Evolutionary conservation across 352 stramenopile genomes (phyloP).

Genomic region (Peronosclerospora sorghi): DNA sequence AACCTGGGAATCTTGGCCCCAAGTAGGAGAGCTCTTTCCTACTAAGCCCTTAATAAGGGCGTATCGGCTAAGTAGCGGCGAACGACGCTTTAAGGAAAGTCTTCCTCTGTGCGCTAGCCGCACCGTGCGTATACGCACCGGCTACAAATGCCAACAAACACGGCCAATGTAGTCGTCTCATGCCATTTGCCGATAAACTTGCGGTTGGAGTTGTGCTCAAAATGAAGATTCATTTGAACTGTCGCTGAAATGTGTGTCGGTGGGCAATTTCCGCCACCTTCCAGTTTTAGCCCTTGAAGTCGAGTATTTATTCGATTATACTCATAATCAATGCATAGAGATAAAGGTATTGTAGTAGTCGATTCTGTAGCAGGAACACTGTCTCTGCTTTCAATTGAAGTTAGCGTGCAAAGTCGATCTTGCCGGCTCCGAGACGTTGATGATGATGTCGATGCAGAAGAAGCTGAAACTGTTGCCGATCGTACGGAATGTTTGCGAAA

Average conservation of each 20-base stretch:
- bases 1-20: too few species aligned
- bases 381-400: slow-evolving; percentile 16
- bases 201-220: slow-evolving; percentile 17
- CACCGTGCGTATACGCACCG: too few species aligned
- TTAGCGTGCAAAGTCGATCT: slow-evolving; percentile 43
- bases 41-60: too few species aligned
- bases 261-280: slow-evolving; percentile 26
- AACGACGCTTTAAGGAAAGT: too few species aligned
- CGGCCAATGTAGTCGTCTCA: slow-evolving; percentile 2
- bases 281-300: slow-evolving; percentile 19
- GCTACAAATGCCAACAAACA: too few species aligned
- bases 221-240: slow-evolving; percentile 10
- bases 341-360: slow-evolving; percentile 22
- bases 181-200: slow-evolving; percentile 26
- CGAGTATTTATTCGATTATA: slow-evolving; percentile 14
- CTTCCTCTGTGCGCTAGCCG: too few species aligned
- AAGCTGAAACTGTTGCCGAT: slow-evolving; percentile 1
- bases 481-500: slow-evolving; percentile 10
- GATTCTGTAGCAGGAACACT: slow-evolving; percentile 20
- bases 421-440: slow-evolving; percentile 33
- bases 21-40: too few species aligned
- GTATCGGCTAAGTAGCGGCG: too few species aligned
- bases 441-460: background rate
- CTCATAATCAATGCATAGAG: slow-evolving; percentile 18
- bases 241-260: slow-evolving; percentile 15